Percentiles rank a stretch among this genome's conserved stretches.
Evolutionary conservation across 2,329 filamentous ascomycete genomes (phyloP).

Genomic region (Fusarium neocosmosporiellum): DNA sequence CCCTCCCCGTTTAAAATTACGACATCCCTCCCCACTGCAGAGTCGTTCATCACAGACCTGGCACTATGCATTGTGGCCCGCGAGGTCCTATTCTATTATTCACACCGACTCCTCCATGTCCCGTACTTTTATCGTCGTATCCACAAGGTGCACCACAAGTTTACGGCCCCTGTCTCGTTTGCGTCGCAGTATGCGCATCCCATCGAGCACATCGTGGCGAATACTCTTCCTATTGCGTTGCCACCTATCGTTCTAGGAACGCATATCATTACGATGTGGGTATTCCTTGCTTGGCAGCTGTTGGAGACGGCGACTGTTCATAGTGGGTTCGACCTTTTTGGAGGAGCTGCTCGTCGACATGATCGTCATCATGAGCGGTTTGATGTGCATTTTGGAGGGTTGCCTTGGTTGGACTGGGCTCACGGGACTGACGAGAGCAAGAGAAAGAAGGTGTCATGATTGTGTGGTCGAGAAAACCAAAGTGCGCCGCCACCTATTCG

Average conservation of each 20-base stretch:
- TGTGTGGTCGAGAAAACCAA: not conserved
- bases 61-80: conserved; percentile 54
- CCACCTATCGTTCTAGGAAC: conserved; percentile 58
- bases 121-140: conserved; percentile 60
- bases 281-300: conserved; percentile 60
- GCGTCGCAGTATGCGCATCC: conserved; percentile 68
- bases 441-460: not conserved
- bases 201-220: conserved; percentile 66
- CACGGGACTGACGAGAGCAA: conserved; percentile 58
- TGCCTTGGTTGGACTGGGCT: conserved; percentile 66
- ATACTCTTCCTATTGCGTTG: conserved; percentile 62
- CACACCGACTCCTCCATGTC: conserved; percentile 64
- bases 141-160: conserved; percentile 68
- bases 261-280: conserved; percentile 65
- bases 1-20: conserved; percentile 54
- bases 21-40: conserved; percentile 48
- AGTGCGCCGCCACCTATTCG: not conserved
- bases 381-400: conserved; percentile 63
- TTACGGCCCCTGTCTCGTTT: conserved; percentile 65
- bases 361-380: conserved; percentile 69
- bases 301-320: conserved; percentile 66
- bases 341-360: conserved; percentile 60
- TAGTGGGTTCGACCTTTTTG: conserved; percentile 67
- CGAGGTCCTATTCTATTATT: conserved; percentile 67
- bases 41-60: conserved; percentile 55